These are phyloP conservation scores for Calocybe cyanea DNA, from an alignment of 768 basidiomycete genomes.

Conservation along the genomic window DNA sequence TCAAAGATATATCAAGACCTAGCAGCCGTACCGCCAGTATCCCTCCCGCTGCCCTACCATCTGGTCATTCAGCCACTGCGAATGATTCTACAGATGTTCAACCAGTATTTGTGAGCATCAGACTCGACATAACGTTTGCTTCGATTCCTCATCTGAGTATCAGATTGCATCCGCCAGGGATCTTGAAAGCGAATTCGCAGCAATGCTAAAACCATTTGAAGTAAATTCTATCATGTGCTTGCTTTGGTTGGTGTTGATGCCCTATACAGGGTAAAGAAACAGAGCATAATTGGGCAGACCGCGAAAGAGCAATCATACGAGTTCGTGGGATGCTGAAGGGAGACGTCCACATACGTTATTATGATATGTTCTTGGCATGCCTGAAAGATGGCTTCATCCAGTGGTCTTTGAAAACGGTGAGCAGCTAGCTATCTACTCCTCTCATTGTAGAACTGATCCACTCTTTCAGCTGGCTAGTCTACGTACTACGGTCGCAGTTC, in stretches of 20 bases:
- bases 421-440: constrained; percentile 39
- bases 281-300: constrained; percentile 89
- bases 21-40: constrained; percentile 55
- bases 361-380: constrained; percentile 68
- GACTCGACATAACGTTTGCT: background rate
- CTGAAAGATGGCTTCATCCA: constrained; percentile 80
- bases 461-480: constrained; percentile 70
- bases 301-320: constrained; percentile 72
- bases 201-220: constrained; percentile 79
- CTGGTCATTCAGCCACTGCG: constrained; percentile 32
- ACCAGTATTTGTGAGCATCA: constrained; percentile 62
- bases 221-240: constrained; percentile 35
- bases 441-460: constrained; percentile 4
- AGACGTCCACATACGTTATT: constrained; percentile 70
- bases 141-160: background rate
- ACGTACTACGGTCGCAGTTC: constrained; percentile 83
- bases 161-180: constrained; percentile 85
- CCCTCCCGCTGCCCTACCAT: constrained; percentile 28
- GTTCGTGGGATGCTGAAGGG: constrained; percentile 91
- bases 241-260: background rate
- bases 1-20: constrained; percentile 50
- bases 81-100: constrained; percentile 48
- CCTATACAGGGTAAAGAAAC: constrained; percentile 82
- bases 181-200: constrained; percentile 78
- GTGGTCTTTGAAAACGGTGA: constrained; percentile 68